Evolutionary conservation across 2,329 filamentous ascomycete species (phyloP).

Genomic region (Metarhizium anisopliae): DNA sequence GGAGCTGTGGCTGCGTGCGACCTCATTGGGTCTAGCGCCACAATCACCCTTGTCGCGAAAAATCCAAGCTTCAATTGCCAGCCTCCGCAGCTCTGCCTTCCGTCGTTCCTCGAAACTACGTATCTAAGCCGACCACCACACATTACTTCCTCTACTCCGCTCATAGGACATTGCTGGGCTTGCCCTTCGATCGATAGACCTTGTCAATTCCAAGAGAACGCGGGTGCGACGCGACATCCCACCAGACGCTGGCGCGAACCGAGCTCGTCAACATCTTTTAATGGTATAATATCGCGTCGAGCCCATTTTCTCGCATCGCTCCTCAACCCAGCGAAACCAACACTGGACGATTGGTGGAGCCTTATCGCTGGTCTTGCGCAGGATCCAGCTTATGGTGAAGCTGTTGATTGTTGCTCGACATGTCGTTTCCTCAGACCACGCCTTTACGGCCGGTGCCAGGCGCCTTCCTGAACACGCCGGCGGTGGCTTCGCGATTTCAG

Average conservation of each 20-base stretch:
- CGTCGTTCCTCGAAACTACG: neutral
- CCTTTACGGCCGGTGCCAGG: conserved; percentile 67
- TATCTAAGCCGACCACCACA: neutral
- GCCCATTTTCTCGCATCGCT: neutral
- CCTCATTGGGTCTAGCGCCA: conserved; percentile 25
- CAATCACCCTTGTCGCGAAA: conserved; percentile 7
- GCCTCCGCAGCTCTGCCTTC: conserved; percentile 2
- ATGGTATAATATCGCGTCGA: conserved; percentile 8
- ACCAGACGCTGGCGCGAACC: neutral
- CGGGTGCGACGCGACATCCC: neutral
- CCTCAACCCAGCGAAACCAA: neutral
- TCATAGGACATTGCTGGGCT: neutral
- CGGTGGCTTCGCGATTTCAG: conserved; percentile 41
- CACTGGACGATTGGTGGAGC: conserved; percentile 1
- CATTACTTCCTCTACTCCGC: neutral
- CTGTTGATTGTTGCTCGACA: conserved; percentile 20
- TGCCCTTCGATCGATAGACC: neutral
- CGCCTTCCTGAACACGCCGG: conserved; percentile 68
- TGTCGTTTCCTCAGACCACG: conserved; percentile 51
- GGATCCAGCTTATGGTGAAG: neutral
- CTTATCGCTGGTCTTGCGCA: neutral
- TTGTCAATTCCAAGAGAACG: neutral
- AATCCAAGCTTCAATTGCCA: conserved; percentile 7
- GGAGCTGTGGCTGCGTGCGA: conserved; percentile 15
- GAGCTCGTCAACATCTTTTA: conserved; percentile 1